A percentile compares a stretch with the other conserved stretches of the same genome.
Conservation (phyloP, 352 stramenopile species). For the Nothophytophthora sp. region DNA sequence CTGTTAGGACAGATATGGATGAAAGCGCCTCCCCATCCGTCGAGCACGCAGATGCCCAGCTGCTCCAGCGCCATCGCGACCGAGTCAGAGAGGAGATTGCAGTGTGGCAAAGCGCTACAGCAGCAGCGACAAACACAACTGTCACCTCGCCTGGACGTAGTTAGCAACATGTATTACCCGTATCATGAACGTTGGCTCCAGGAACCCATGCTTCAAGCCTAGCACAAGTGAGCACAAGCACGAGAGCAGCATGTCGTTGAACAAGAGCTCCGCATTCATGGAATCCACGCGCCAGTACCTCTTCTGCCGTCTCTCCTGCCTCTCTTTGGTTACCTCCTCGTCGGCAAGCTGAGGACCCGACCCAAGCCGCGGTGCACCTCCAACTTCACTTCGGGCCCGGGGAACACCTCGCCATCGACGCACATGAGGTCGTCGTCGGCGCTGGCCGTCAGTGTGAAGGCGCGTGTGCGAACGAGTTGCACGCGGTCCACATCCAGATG, state of each 20-base stretch:
- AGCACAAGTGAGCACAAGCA: too few species aligned
- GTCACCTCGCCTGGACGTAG: too few species aligned
- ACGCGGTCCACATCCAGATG: slow-evolving; percentile 44
- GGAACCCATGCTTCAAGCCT: too few species aligned
- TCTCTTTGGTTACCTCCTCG: slow-evolving; percentile 4
- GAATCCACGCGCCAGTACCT: too few species aligned
- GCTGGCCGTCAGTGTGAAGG: slow-evolving; percentile 42
- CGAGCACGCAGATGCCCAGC: not conserved
- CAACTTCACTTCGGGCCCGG: slow-evolving; percentile 42
- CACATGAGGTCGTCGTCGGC: slow-evolving; percentile 46
- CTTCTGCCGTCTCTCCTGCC: slow-evolving; percentile 10
- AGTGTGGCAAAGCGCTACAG: too few species aligned
- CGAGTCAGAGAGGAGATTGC: slow-evolving; percentile 14
- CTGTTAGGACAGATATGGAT: too few species aligned
- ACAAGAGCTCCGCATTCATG: too few species aligned
- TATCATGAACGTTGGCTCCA: too few species aligned
- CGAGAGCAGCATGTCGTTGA: too few species aligned
- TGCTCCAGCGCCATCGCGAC: slow-evolving; percentile 6
- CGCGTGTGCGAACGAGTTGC: slow-evolving; percentile 61
- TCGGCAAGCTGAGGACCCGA: slow-evolving; percentile 38
- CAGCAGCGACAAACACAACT: too few species aligned
- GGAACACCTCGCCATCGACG: slow-evolving; percentile 65
- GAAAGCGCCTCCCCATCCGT: not conserved
- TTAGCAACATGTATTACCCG: too few species aligned
- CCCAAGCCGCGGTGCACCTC: slow-evolving; percentile 50